Evolutionary conservation across 495 filamentous ascomycete species (phyloP), one percentile per base, ranked within the genome.

Genomic region (Podospora pseudocomata): DNA sequence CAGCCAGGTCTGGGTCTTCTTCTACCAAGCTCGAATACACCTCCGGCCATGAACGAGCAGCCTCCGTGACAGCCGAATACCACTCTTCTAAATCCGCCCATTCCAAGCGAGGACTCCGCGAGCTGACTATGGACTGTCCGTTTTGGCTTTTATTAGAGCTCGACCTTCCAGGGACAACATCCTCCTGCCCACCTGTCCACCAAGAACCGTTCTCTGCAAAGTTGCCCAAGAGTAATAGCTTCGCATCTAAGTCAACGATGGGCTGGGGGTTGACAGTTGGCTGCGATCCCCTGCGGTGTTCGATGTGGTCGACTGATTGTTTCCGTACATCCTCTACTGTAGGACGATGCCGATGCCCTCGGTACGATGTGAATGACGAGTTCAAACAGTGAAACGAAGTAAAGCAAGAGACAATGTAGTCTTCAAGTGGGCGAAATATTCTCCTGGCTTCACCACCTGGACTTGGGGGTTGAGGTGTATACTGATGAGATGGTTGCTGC

Each of bases 181-280:
- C 78, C 23, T 81, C 76, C 65, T 85, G 81, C 1, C 85, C 82
- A 23, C 88, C 89, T 63, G 87, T 90, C 91, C 91, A 95, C 92
- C 91, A 95, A 16, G 86, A 86, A 2, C 92, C 92, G 74, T 94
- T 95, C 75, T 95, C 91, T 0, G 89, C 89, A 68, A 95, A 80
- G 68, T 94, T 87, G 16, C 92, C 92, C n/a, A 93, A 75, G 15
- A 94, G 82, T 15, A 95, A 81, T 0, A 91, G 89, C 76, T 94
- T 95, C 0, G 90, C 86, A 76, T 95, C 92, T 28, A 92, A 77
- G 20, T 82, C 80, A 20, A 76, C 68, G 55, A 83, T 78, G 7
- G 75, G 68, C 26, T 76, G 69, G n/a, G 80, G 78, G 54, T 63
- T 76, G 65, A 13, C 20, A 2, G 32, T 13, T 19, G 64, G 70